Conservation (phyloP, 2,329 filamentous ascomycete genomes). For the Shiraia bambusicola region DNA sequence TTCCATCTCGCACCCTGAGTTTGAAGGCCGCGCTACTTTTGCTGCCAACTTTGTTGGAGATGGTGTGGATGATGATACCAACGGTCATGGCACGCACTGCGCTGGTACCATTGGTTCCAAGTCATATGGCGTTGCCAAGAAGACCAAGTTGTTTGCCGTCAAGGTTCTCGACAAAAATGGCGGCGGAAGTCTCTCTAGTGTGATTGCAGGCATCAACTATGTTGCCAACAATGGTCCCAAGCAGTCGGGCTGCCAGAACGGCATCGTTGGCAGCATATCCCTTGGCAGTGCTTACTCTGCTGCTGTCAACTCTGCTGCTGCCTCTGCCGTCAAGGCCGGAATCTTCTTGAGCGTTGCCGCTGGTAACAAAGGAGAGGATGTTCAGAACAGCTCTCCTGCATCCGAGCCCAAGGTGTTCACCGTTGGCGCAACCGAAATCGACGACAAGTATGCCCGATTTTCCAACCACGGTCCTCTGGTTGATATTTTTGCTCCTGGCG, state of each 20-base stretch:
- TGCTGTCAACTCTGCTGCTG: slow-evolving; percentile 28
- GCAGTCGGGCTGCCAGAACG: slow-evolving; percentile 4
- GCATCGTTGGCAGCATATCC: slow-evolving; percentile 12
- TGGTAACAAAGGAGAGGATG: slow-evolving; percentile 28
- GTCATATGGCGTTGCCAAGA: slow-evolving; percentile 38
- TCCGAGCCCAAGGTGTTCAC: slow-evolving; percentile 35
- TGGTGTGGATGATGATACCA: slow-evolving; percentile 22
- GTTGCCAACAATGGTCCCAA: slow-evolving; percentile 14
- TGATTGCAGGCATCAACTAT: slow-evolving; percentile 31
- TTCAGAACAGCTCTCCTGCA: slow-evolving; percentile 27
- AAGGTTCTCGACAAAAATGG: slow-evolving; percentile 38
- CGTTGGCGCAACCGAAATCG: slow-evolving; percentile 21
- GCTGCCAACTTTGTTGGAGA: slow-evolving; percentile 30
- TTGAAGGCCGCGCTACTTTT: slow-evolving; percentile 34
- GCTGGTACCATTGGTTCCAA: slow-evolving; percentile 33
- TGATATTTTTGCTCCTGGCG: slow-evolving; percentile 39
- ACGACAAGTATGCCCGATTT: slow-evolving; percentile 7
- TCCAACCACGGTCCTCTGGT: slow-evolving; percentile 26
- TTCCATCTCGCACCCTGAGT: slow-evolving; percentile 51
- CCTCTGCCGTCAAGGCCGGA: slow-evolving; percentile 22
- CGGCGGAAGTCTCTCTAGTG: slow-evolving; percentile 23
- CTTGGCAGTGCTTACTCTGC: slow-evolving; percentile 24
- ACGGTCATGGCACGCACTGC: slow-evolving; percentile 39
- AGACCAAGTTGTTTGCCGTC: slow-evolving; percentile 37
- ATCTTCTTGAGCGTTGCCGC: slow-evolving; percentile 31